Conservation (phyloP, 495 filamentous ascomycete genomes). For the Ascobolus immersus region DNA sequence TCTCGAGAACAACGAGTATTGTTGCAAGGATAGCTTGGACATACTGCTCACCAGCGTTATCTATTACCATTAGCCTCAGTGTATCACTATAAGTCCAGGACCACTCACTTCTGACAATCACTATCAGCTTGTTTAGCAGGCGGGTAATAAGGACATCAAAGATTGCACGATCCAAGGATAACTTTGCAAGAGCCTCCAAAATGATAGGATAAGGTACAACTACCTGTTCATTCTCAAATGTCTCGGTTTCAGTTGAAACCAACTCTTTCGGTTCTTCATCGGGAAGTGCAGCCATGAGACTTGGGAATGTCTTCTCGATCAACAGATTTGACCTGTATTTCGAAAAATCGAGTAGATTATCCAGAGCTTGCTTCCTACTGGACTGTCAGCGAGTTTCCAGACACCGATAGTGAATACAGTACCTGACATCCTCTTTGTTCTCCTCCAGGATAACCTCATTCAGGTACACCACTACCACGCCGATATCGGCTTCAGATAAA, state of each 20-base stretch:
- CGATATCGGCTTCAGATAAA: slow-evolving; percentile 37
- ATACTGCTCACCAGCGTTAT: slow-evolving; percentile 21
- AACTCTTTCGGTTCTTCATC: too few relatives aligned
- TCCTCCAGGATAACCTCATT: slow-evolving; percentile 38
- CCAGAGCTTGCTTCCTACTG: slow-evolving; percentile 33
- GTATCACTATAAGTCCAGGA: slow-evolving; percentile 7
- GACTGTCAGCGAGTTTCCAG: background rate
- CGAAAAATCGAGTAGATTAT: slow-evolving; percentile 36
- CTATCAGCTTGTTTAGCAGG: slow-evolving; percentile 37
- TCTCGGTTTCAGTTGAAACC: too few relatives aligned
- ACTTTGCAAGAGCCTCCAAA: slow-evolving; percentile 40
- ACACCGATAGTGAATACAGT: slow-evolving; percentile 11
- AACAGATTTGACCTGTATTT: slow-evolving; percentile 40
- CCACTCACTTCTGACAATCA: slow-evolving; percentile 28
- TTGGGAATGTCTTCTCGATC: slow-evolving; percentile 45
- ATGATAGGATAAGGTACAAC: slow-evolving; percentile 26
- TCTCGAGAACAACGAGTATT: slow-evolving; percentile 34
- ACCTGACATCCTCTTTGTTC: slow-evolving; percentile 29
- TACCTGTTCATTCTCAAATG: slow-evolving; percentile 16
- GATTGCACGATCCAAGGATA: slow-evolving; percentile 36
- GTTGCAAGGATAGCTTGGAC: slow-evolving; percentile 35
- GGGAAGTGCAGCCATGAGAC: slow-evolving; percentile 44
- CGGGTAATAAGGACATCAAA: slow-evolving; percentile 45
- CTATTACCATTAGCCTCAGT: slow-evolving; percentile 7
- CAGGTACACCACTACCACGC: slow-evolving; percentile 37